phyloP scores from a whole-genome alignment of 2,329 filamentous ascomycete genomes.

The Exserohilum turcica region DNA sequence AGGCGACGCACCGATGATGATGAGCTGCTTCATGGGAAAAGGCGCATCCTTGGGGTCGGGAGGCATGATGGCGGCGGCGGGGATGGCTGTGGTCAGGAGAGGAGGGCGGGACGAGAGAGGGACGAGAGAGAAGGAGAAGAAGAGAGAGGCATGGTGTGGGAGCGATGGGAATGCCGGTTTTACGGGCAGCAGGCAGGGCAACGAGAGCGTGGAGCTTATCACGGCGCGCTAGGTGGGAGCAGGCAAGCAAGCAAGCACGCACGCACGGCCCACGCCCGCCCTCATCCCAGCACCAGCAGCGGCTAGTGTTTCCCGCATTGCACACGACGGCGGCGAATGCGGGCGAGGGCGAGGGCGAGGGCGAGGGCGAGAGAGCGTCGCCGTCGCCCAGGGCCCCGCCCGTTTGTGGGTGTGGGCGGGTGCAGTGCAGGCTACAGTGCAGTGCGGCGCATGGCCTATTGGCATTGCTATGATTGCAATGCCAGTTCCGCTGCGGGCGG shows the following conservation, averaged over 20 bases:
- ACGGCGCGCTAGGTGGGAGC: slow-evolving; percentile 22
- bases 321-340: slow-evolving; percentile 7
- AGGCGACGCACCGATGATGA: slow-evolving; percentile 48
- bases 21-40: slow-evolving; percentile 55
- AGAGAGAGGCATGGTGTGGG: slow-evolving; percentile 19
- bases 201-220: slow-evolving; percentile 20
- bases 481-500: no score
- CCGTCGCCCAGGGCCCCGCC: slow-evolving; percentile 13
- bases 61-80: slow-evolving; percentile 34
- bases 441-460: no score
- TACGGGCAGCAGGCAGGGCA: slow-evolving; percentile 14
- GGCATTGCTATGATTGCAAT: no score
- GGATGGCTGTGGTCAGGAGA: slow-evolving; percentile 18
- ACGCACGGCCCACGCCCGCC: slow-evolving; percentile 21
- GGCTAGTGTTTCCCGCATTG: slow-evolving; percentile 17
- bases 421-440: not conserved
- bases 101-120: slow-evolving; percentile 14
- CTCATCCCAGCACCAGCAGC: not conserved
- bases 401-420: not conserved
- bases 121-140: slow-evolving; percentile 19
- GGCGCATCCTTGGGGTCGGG: slow-evolving; percentile 43
- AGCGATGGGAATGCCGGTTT: slow-evolving; percentile 25
- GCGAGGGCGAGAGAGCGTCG: no score
- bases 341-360: no score
- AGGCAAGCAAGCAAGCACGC: slow-evolving; percentile 24